These are phyloP conservation scores for Neltuma alba DNA, from an alignment of 306 rosid genomes.

Conservation along the genomic window DNA sequence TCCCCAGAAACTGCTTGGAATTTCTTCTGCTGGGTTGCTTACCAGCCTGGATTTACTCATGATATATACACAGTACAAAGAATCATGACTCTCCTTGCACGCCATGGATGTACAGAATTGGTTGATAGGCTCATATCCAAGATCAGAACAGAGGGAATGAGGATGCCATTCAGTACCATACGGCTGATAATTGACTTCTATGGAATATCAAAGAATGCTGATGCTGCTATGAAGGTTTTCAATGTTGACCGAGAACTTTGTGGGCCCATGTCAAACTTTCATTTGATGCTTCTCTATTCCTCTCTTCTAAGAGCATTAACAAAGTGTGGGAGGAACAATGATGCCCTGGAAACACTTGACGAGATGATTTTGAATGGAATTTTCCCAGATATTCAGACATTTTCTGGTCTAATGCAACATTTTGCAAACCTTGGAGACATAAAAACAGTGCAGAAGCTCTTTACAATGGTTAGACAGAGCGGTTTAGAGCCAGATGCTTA, in stretches of 20 bases:
- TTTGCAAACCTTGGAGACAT: constrained; percentile 67
- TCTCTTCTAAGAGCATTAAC: constrained; percentile 75
- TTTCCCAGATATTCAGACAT: constrained; percentile 77
- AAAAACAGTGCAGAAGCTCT: constrained; percentile 72
- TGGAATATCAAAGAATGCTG: constrained; percentile 77
- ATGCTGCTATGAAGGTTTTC: constrained; percentile 83
- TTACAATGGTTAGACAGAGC: constrained; percentile 69
- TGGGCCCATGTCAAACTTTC: constrained; percentile 61
- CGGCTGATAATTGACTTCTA: constrained; percentile 74
- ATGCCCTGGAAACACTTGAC: constrained; percentile 66
- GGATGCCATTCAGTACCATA: constrained; percentile 70
- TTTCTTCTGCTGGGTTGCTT: constrained; percentile 82
- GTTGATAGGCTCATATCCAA: constrained; percentile 68
- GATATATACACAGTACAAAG: constrained; percentile 79
- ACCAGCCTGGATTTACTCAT: constrained; percentile 77
- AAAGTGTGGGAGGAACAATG: constrained; percentile 64
- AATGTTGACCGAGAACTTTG: constrained; percentile 56
- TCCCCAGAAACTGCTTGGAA: constrained; percentile 80
- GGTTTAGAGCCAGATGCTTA: constrained; percentile 71
- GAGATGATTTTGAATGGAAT: constrained; percentile 73
- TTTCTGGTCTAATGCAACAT: constrained; percentile 72
- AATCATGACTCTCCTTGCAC: constrained; percentile 66
- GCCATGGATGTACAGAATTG: constrained; percentile 60
- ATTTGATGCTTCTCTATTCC: constrained; percentile 70
- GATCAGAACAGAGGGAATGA: constrained; percentile 73